These are phyloP conservation scores for Gremmenia infestans DNA, from an alignment of 2,329 filamentous ascomycete genomes.

Conservation along the genomic window DNA sequence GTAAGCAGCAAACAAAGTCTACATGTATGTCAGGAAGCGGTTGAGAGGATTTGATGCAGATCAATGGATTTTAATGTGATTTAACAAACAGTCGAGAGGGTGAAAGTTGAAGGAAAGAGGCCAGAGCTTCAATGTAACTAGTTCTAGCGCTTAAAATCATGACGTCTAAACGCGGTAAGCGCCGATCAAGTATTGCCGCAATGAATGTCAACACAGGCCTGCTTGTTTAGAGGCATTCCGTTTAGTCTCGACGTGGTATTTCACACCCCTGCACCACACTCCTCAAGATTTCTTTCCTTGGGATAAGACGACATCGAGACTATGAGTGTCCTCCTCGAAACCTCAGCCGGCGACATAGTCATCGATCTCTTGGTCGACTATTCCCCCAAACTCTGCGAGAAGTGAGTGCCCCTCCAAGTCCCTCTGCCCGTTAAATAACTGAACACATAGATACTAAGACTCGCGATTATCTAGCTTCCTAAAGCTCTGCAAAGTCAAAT, in stretches of 20 bases:
- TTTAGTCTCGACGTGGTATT: background rate
- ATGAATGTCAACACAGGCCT: background rate
- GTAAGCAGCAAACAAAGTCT: background rate
- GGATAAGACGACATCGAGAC: conserved; percentile 1
- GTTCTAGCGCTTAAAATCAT: background rate
- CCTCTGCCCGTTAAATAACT: conserved; percentile 36
- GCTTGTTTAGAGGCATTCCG: background rate
- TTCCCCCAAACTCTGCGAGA: conserved; percentile 88
- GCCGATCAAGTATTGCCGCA: background rate
- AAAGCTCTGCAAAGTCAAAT: conserved; percentile 98
- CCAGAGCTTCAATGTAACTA: background rate
- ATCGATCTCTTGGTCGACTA: conserved; percentile 88
- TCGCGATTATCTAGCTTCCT: conserved; percentile 64
- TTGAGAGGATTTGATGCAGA: too few relatives aligned
- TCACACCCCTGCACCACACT: background rate
- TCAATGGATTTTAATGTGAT: too few relatives aligned
- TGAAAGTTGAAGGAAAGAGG: background rate
- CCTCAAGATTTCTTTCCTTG: background rate
- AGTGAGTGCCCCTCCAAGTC: conserved; percentile 55
- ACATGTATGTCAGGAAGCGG: too few relatives aligned
- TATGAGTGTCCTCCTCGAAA: conserved; percentile 95
- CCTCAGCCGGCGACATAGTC: conserved; percentile 87
- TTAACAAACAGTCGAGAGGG: too few relatives aligned
- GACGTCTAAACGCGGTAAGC: background rate
- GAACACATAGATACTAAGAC: conserved; percentile 50